Evolutionary conservation across 2,329 filamentous ascomycete genomes (phyloP), one percentile per base, ranked within the genome.

Genomic region (Fusarium temperatum): DNA sequence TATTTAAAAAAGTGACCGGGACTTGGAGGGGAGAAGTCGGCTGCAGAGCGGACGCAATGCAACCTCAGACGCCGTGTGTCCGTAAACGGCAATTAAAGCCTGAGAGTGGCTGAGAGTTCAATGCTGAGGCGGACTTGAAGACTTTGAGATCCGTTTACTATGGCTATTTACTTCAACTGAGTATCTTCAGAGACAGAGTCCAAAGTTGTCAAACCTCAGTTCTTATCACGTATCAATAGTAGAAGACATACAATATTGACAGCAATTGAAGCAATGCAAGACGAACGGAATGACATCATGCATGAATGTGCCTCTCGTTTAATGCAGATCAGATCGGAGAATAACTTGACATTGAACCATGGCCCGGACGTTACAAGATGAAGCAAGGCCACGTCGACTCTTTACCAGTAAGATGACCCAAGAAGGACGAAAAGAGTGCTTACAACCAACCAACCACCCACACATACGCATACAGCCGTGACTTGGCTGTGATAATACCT

Each of bases 401-500:
- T 20, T 20, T 15, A n/a, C n/a, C n/a, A n/a, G n/a, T n/a, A 0
- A 51, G 32, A 28, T 20, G 8, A 22, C 22, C 24, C 5, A 11
- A 28, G 28, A 32, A 58, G 42, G n/a, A 51, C 3, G 32, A 58
- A 32, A 3, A 56, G 11, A 42, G 57, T 42, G 35, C 47, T 55
- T 35, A 55, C 32, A 8, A 35, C 5, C 45, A 24, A 17, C n/a
- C 32, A 8, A 35, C 22, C 17, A n/a, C n/a, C 18, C 45, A 60
- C 24, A 48, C 13, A 30, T 36, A 38, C 50, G n/a, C n/a, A n/a
- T n/a, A 2, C 24, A 28, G 10, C 13, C 6, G 22, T 22, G 22
- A 54, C 36, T 60, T 55, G 57, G 57, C 57, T 22, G n/a, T n/a
- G 39, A 39, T 55, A 61, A 12, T 42, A 32, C 36, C 22, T 54